Evolutionary conservation across 352 stramenopile species (phyloP).

Genomic region (Pilasporangium apinafurcum): DNA sequence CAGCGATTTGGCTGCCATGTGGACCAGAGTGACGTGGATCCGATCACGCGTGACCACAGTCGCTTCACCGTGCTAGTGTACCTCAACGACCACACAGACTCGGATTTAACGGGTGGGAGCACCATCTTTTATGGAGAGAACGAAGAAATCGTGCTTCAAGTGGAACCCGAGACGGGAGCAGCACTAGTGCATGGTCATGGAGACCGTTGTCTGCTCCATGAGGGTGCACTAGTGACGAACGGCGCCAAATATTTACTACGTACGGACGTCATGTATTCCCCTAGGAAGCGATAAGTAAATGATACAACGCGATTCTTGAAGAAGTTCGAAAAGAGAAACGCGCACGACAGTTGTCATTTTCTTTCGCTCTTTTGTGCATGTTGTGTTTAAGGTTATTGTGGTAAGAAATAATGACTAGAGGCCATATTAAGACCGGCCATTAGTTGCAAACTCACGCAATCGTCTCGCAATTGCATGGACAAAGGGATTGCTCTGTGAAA

Average conservation of each 20-base stretch:
- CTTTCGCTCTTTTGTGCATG: neutral
- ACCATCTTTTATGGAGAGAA: conserved; percentile 71
- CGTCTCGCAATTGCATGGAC: conserved; percentile 61
- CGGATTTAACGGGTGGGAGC: conserved; percentile 49
- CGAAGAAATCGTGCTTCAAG: conserved; percentile 42
- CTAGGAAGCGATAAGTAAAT: conserved; percentile 7
- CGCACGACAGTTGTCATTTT: too few relatives aligned
- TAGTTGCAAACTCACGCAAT: conserved; percentile 47
- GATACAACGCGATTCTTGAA: too few relatives aligned
- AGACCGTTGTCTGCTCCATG: conserved; percentile 70
- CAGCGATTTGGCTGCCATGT: conserved; percentile 79
- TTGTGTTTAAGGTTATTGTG: neutral
- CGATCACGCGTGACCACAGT: conserved; percentile 58
- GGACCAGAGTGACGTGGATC: conserved; percentile 81
- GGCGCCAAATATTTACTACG: conserved; percentile 72
- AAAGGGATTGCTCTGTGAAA: conserved; percentile 48
- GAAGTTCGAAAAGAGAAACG: too few relatives aligned
- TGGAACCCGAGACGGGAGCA: conserved; percentile 55
- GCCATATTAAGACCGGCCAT: conserved; percentile 1
- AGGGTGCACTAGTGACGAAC: conserved; percentile 52
- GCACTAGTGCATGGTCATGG: conserved; percentile 71
- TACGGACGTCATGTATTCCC: conserved; percentile 80
- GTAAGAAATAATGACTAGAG: conserved; percentile 1
- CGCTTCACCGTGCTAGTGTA: conserved; percentile 82
- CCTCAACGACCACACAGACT: conserved; percentile 71